Evolutionary conservation across 352 stramenopile genomes (phyloP).

Genomic region (Pythium biforme): DNA sequence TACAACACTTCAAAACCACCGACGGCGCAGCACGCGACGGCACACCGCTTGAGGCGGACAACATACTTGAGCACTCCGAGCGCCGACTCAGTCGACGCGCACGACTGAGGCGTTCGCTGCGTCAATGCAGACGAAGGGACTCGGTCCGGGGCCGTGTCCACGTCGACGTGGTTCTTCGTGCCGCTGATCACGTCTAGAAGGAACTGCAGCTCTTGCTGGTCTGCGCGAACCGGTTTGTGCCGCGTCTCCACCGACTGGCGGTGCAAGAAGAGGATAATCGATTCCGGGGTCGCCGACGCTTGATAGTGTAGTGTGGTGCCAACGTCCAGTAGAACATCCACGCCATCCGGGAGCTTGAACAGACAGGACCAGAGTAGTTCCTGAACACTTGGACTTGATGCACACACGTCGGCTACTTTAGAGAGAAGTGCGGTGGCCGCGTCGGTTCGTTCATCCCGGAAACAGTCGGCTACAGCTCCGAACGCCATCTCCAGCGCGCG

Average conservation of each 20-base stretch:
- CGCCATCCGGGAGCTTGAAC: conserved; percentile 5
- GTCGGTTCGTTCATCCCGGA: not conserved
- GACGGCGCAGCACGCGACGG: conserved; percentile 24
- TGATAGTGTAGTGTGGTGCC: not conserved
- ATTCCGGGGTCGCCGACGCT: not conserved
- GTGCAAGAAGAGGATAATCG: conserved; percentile 12
- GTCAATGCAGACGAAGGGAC: not conserved
- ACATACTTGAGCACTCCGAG: conserved; percentile 34
- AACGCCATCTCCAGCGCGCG: not conserved
- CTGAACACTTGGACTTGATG: not conserved
- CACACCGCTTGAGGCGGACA: conserved; percentile 31
- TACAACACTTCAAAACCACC: conserved; percentile 33
- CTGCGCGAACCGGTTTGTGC: conserved; percentile 13
- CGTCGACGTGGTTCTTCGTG: not conserved
- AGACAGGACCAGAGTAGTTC: not conserved
- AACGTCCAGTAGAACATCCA: conserved; percentile 2
- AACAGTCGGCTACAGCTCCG: not conserved
- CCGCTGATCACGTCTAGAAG: conserved; percentile 1
- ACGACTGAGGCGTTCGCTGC: not conserved
- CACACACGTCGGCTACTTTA: not conserved
- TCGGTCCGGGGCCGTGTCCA: too few relatives aligned
- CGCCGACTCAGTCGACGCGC: conserved; percentile 14
- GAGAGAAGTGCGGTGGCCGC: not conserved
- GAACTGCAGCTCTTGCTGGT: conserved; percentile 2
- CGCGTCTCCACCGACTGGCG: conserved; percentile 5